Evolutionary conservation across 2,329 filamentous ascomycete species (phyloP), one percentile per base, ranked within the genome.

Genomic region (Clarireedia hainanense): DNA sequence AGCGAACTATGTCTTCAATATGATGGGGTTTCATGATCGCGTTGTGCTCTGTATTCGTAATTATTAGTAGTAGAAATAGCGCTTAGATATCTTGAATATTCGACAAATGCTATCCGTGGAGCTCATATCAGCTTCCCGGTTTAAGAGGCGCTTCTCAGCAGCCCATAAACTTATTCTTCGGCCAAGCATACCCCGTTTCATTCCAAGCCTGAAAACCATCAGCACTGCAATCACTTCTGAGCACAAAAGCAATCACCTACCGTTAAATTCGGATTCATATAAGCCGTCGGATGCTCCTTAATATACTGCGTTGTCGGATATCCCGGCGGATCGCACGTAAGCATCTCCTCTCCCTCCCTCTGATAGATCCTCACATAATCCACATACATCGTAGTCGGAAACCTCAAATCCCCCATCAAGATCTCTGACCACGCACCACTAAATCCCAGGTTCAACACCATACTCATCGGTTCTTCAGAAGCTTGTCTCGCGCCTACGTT

Each of bases 221-320:
- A n/a, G 5, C 24, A 42, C n/a, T 2, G 23, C 10, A 36, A 23
- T 43, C 27, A 12, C 15, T 12, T 6, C 1, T 12, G 3, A 3
- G 5, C 7, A 26, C 45, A 26, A 42, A 47, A 6, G 42, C 2
- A n/a, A 40, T 48, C 49, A 71, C 75, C 70, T 63, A 76, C 75
- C 10, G 78, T 80, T 1, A 74, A 60, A 61, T 81, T 80, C 0
- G 72, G 69, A 63, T 88, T 87, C 34, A 71, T 69, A 64, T 88
- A 89, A 2, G 82, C 76, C 51, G 76, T 73, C 2, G 75, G 74
- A 66, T 89, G 85, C 1, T 77, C 71, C 50, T 71, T 72, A 65
- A 88, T 89, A 68, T 88, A 89, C 2, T 76, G 68, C 0, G 84
- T 88, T 0, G 85, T 88, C 51, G 80, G 78, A 66, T 82, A 88